Conservation (phyloP, 2,329 filamentous ascomycete genomes). For the Fusarium keratoplasticum region DNA sequence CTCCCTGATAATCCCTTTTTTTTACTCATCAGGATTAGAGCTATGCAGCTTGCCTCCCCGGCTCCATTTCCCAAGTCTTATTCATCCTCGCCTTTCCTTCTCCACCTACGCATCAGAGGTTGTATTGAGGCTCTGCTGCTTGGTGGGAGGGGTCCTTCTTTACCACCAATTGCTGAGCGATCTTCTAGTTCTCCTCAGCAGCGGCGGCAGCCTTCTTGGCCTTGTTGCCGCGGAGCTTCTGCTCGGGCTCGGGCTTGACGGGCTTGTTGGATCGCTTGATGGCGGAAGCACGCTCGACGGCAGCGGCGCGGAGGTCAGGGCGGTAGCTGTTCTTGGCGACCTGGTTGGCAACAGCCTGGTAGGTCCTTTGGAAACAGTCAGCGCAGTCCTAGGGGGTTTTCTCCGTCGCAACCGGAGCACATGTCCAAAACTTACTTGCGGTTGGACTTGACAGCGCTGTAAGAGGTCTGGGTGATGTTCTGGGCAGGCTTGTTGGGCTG, state of each 20-base stretch:
- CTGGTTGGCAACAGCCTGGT: constrained; percentile 86
- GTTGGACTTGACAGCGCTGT: constrained; percentile 77
- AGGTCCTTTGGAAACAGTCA: constrained; percentile 73
- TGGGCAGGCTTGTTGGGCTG: constrained; percentile 79
- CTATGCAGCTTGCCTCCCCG: constrained; percentile 35
- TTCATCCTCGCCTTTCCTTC: constrained; percentile 27
- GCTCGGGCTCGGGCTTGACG: constrained; percentile 79
- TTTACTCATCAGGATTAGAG: constrained; percentile 34
- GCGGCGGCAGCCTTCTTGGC: constrained; percentile 76
- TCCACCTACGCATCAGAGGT: neutral
- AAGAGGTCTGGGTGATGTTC: constrained; percentile 73
- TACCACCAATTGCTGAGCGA: constrained; percentile 14
- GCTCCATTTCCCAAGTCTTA: constrained; percentile 32
- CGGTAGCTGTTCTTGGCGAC: constrained; percentile 90
- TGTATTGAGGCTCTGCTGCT: constrained; percentile 4
- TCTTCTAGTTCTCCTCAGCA: constrained; percentile 50
- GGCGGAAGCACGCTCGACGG: constrained; percentile 88
- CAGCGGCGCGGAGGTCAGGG: constrained; percentile 78
- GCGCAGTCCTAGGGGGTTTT: neutral
- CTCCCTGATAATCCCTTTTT: constrained; percentile 36
- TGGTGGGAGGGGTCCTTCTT: constrained; percentile 13
- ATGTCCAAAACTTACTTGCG: constrained; percentile 67
- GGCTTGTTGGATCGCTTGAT: constrained; percentile 83
- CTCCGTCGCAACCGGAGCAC: neutral
- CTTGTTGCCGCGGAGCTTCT: constrained; percentile 83